Base-by-base conservation (phyloP, 2,329 filamentous ascomycete genomes). In the Calonectria hongkongensis region DNA sequence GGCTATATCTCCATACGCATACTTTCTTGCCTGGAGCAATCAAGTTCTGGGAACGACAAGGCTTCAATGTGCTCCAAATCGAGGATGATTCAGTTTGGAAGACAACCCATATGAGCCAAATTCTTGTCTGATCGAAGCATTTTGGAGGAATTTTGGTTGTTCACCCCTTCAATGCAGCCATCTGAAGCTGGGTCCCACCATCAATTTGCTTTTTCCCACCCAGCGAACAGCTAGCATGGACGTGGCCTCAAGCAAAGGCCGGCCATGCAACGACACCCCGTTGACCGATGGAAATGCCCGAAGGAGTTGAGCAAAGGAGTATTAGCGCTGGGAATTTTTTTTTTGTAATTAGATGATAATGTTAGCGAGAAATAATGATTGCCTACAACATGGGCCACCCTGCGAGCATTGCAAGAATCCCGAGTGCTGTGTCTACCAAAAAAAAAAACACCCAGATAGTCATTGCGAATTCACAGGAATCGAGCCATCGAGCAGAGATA, bases 1-100 rank as follows among this genome's bases (percentile, higher is more conserved):
- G 67, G 8, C 70, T 82, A 2, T 82, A 82, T 63, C 70, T 82
- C 0, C 80, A 82, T 27, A 82, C 80, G 0, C 80, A 82, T 25
- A 79, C 80, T 0, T 82, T 82, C 16, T 27, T 82, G 2, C 77
- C 75, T 0, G 74, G 79, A 1, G 80, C 80, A 1, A 72, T 79
- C 2, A 43, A 28, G 0, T 82, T 82, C 13, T 82, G 80, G 80
- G 69, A 81, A 36, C 60, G 70, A 1, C 76, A 80, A 18, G 76
- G 77, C 0, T 82, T 82, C 45, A 60, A 50, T 1, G 10, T 77
- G 0, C 58, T 80, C 7, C 8, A 66, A 0, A 69, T 78, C 1
- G 80, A 82, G 2, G 69, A 81, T 1, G 80, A 82, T 16, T 73
- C 74, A 1, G 48, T 80, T 0, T 82, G 79, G 80, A 75, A 70